phyloP scores from a whole-genome alignment of 495 filamentous ascomycete species.

The Hypoxylon lenormandii region DNA sequence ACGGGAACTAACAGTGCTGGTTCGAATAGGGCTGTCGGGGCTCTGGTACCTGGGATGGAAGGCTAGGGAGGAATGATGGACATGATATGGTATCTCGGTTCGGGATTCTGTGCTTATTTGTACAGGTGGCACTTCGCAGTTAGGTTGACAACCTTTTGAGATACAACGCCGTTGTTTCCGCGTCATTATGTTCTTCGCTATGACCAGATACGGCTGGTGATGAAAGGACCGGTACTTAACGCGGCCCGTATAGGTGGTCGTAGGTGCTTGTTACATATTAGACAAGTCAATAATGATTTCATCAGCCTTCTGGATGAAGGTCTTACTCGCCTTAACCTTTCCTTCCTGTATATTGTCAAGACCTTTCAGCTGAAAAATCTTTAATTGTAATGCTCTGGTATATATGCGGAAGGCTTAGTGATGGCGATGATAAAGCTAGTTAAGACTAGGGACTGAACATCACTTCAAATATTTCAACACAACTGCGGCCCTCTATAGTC shows the following conservation, averaged over 20 bases:
- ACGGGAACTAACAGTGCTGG: too few relatives aligned
- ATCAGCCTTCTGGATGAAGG: background rate
- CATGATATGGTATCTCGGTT: too few relatives aligned
- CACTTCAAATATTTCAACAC: background rate
- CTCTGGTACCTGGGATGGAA: too few relatives aligned
- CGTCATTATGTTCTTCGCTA: too few relatives aligned
- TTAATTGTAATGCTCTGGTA: background rate
- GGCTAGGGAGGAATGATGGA: too few relatives aligned
- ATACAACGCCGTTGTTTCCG: too few relatives aligned
- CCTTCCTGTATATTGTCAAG: background rate
- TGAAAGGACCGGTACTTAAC: background rate
- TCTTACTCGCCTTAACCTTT: background rate
- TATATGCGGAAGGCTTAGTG: background rate
- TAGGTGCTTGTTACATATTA: background rate
- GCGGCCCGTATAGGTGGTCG: background rate
- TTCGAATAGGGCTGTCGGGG: too few relatives aligned
- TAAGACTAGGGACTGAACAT: background rate
- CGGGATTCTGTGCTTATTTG: too few relatives aligned
- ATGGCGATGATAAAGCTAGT: background rate
- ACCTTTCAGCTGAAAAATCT: background rate
- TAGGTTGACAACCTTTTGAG: too few relatives aligned
- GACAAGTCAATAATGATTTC: background rate
- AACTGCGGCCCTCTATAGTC: background rate
- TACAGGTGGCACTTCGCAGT: too few relatives aligned
- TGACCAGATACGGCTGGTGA: too few relatives aligned